Evolutionary conservation across 148 eudicot species (phyloP).

Genomic region (Vaccinium macrocarpon): DNA sequence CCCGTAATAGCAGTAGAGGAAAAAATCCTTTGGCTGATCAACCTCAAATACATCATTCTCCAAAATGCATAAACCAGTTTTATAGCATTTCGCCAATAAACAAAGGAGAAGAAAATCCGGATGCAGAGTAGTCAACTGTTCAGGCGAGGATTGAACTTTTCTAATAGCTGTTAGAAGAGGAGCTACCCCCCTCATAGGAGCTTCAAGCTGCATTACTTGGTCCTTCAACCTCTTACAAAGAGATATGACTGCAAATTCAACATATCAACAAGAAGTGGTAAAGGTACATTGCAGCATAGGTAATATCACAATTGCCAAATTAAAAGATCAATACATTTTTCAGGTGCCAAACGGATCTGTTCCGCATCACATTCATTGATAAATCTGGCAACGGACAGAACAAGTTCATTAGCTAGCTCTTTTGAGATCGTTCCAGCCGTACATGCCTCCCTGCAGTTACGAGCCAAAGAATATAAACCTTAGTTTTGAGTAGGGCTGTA

Average conservation of each 20-base stretch:
- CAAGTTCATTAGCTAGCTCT: conserved; percentile 54
- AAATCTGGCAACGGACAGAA: conserved; percentile 54
- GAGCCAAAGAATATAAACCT: neutral
- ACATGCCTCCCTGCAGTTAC: conserved; percentile 65
- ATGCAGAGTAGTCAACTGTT: conserved; percentile 80
- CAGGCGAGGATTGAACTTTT: conserved; percentile 68
- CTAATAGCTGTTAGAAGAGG: conserved; percentile 68
- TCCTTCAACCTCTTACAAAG: conserved; percentile 88
- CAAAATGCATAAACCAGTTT: conserved; percentile 56
- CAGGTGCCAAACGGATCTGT: conserved; percentile 84
- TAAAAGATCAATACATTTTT: conserved; percentile 56
- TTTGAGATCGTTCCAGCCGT: conserved; percentile 42
- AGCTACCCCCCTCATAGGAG: conserved; percentile 81
- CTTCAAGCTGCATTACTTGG: conserved; percentile 55
- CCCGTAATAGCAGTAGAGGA: conserved; percentile 94
- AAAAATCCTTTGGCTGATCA: conserved; percentile 83
- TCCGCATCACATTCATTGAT: conserved; percentile 58
- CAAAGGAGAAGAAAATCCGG: conserved; percentile 87
- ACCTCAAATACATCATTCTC: conserved; percentile 83
- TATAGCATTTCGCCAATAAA: conserved; percentile 76
- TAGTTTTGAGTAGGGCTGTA: neutral
- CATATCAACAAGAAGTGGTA: neutral
- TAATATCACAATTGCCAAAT: neutral
- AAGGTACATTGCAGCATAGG: neutral
- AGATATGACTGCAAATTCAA: conserved; percentile 53